Evolutionary conservation across 768 basidiomycete genomes (phyloP), one percentile per base, ranked within the genome.

Genomic region (Coprinopsis marcescibilis): DNA sequence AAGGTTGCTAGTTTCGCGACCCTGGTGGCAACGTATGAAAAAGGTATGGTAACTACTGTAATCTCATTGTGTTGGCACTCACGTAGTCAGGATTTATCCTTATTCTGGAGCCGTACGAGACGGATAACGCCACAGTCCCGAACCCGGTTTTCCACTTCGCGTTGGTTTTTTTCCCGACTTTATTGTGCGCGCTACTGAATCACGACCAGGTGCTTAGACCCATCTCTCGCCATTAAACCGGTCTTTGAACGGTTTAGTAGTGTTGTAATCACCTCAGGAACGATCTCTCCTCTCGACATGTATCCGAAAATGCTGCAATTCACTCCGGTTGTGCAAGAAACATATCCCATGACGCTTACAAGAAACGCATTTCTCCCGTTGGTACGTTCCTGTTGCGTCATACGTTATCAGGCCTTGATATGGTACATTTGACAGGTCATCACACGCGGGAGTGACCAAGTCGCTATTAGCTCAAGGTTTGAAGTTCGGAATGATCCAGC

Each of bases 261-360:
- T 51, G 96, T 99, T 17, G 92, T 99, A 53, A 99, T 99, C 62
- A 99, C 96, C 0, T 97, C 93, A 3, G 96, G 96, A 56, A 99
- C 96, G 10, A 92, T 99, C 56, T 97, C 94, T 1, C 96, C 96
- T 2, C 67, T 99, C 48, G 96, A 99, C 66, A 99, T 99, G 96
- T 99, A 99, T 64, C 96, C 96, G 11, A 99, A 98, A 68, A 99
- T 99, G 89, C 75, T 99, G 24, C 91, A 93, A 55, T 99, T 99
- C 65, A 90, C 89, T 14, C 94, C 96, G 2, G 93, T 95, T 15
- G 89, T 97, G 4, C 89, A 93, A 68, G 94, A 97, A 65, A 90
- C 89, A 1, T 99, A 99, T 67, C 80, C 95, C 1, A 99, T 99
- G 96, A 94, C 96, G 15, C 74, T 99, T 35, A 89, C 91, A 11